Evolutionary conservation across 305 asterid species (phyloP), one percentile per base, ranked within the genome.

Genomic region (Ilex paraguariensis): DNA sequence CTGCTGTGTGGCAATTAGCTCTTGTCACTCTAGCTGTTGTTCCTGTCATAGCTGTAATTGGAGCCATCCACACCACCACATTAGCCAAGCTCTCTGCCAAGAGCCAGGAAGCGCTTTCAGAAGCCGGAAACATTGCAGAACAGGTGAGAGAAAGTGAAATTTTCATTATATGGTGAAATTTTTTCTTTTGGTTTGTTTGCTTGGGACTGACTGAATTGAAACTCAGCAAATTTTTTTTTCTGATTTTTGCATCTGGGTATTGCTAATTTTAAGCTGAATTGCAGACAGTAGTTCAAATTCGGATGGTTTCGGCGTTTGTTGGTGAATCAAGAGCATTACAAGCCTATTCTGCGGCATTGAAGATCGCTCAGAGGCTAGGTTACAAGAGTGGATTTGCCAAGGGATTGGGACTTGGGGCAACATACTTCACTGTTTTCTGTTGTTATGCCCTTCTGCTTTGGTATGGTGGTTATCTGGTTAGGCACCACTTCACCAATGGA

Each of bases 1-100:
- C 90, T 16, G 99, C 99, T 58, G 96, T 84, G 14, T 93, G 99
- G 99, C 97, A 90, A 65, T 66, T 93, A 48, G 95, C 99, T 57
- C 74, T 93, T 7, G 99, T 87, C 52, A 93, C 99, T 31, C 85
- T 93, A 31, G 97, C 96, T 10, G 99, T 90, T 21, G 99, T 90
- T 66, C 99, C 99, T 9, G 82, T 90, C 16, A 93, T 93, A 28
- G 99, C 96, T 30, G 86, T 93, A 52, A 90, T 93, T 57, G 99
- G 97, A 53, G 99, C 90, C 63, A 85, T 90, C 71, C 90, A 86
- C 80, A 73, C 94, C 55, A 63, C 81, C 70, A 93, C 95, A 46
- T 67, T 88, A 53, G 75, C 90, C 31, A 90, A 90, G 61, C 87
- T 93, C 64, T 84, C 99, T 7, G 84, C 81, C 70, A 86, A 84